Base-by-base conservation (phyloP, 2,329 filamentous ascomycete species). In the Clathrospora elynae region DNA sequence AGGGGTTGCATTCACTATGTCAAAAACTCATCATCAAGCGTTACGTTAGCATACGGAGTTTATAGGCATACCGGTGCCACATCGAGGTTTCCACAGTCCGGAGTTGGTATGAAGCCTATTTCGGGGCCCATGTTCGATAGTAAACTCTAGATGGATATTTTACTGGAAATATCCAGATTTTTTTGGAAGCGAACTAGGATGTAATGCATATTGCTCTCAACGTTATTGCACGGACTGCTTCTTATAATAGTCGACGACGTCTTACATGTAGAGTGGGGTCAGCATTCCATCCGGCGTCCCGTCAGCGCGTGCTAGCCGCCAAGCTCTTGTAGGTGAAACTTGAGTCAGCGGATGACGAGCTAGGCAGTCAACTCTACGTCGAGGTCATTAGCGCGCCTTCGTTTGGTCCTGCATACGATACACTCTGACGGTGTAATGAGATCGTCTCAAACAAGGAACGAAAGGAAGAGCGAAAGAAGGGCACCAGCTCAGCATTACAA, bases 221-320 rank as follows among this genome's bases (percentile, higher is more conserved):
- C n/a, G n/a, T n/a, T n/a, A n/a, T n/a, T n/a, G n/a, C n/a, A n/a
- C n/a, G n/a, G n/a, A n/a, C n/a, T n/a, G n/a, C n/a, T n/a, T n/a
- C n/a, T n/a, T n/a, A n/a, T n/a, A n/a, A n/a, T n/a, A n/a, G n/a
- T n/a, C 18, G 9, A 30, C 13, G 26, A 6, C 18, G 26, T 13
- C 13, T 16, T 30, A 30, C 26, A 9, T 17, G 13, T 6, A 23
- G 20, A n/a, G n/a, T n/a, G 13, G 18, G n/a, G n/a, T 6, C 18
- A 24, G 19, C n/a, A 12, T 24, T 12, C 24, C 10, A 34, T 16
- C 12, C 5, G 23, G 23, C 16, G 23, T n/a, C 14, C 11, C 23
- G 14, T 26, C 22, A 26, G 33, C 33, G 33, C 33, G 13, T 35
- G 23, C 33, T 17, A 35, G 19, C 33, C 33, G 33, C 33, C 33